Evolutionary conservation across 306 rosid genomes (phyloP).

Genomic region (Inga laurina): DNA sequence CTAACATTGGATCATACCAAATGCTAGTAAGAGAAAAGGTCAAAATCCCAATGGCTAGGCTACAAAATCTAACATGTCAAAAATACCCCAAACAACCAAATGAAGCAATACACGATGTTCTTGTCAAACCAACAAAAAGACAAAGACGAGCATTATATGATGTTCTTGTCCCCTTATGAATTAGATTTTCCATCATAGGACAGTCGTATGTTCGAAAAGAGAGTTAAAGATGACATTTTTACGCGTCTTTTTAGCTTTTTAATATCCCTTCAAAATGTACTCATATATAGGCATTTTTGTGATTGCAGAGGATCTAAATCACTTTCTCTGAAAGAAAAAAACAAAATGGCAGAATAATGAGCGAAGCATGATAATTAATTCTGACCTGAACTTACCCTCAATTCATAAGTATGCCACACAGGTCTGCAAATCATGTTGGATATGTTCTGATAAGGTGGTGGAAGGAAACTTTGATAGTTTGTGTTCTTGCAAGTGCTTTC

Average conservation of each 20-base stretch:
- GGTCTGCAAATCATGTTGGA: conserved; percentile 71
- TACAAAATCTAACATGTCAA: background rate
- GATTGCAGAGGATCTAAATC: background rate
- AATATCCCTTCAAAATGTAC: background rate
- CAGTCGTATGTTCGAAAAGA: background rate
- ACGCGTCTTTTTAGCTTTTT: too few relatives aligned
- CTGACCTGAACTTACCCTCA: conserved; percentile 63
- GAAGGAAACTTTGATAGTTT: conserved; percentile 73
- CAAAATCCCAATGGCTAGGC: background rate
- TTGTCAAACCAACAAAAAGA: background rate
- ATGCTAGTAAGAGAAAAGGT: background rate
- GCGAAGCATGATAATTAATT: conserved; percentile 14
- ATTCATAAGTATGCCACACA: conserved; percentile 81
- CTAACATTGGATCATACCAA: background rate
- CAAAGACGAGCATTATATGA: conserved; percentile 14
- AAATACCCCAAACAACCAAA: background rate
- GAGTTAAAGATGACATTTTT: too few relatives aligned
- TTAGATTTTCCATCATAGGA: background rate
- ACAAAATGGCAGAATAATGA: conserved; percentile 8
- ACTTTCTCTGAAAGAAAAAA: background rate
- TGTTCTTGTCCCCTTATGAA: background rate
- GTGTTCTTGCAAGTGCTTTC: conserved; percentile 57
- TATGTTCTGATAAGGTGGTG: conserved; percentile 79
- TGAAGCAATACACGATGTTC: background rate
- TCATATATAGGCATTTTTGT: background rate